Base-by-base conservation (phyloP, 768 basidiomycete genomes). In the Suillus hirtellus region DNA sequence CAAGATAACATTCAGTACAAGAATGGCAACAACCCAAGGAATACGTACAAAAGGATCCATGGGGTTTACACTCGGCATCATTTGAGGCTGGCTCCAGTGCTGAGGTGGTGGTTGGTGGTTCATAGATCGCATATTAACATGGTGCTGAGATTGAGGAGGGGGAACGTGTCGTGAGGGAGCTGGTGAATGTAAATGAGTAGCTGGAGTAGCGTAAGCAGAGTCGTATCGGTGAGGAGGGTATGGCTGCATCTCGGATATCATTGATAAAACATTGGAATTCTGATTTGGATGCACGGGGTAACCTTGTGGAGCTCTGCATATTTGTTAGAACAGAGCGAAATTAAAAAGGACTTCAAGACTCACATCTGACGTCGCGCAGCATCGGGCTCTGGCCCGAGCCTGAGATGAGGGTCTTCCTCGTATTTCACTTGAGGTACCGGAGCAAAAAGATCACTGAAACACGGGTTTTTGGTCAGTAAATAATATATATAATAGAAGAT, bases 11-110 rank as follows among this genome's bases (percentile, higher is more conserved):
- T n/a, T 67, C 53, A 58, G 63, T 49, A 59, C 31, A 31, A 27
- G 4, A 60, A 27, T 53, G 63, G 55, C 50, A 61, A 60, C 43
- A 52, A 42, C 42, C 2, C 21, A 54, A 40, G 46, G 53, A 59
- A 27, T 5, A 77, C 88, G 78, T 75, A 92, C 90, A 73, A 85
- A 91, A 62, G 88, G 73, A 53, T 90, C 87, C 71, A 88, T 79
- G 15, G 83, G 78, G 67, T 87, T 83, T 59, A 82, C 67, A 21
- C 83, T 78, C 34, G 79, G 72, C 61, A 81, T 69, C 64, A 82
- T 71, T 19, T 75, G 74, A 44, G 81, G 71, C n/a, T 82, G 77
- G 58, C 78, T 78, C 88, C 87, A 89, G 60, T 86, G 85, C 56
- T 78, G 78, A 11, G 61, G 74, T n/a, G 61, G 69, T 62, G 82